A percentile compares a stretch with the other conserved stretches of the same genome.
phyloP scores from a whole-genome alignment of 192 early-diverging fungal species.

The Lobosporangium transversale region DNA sequence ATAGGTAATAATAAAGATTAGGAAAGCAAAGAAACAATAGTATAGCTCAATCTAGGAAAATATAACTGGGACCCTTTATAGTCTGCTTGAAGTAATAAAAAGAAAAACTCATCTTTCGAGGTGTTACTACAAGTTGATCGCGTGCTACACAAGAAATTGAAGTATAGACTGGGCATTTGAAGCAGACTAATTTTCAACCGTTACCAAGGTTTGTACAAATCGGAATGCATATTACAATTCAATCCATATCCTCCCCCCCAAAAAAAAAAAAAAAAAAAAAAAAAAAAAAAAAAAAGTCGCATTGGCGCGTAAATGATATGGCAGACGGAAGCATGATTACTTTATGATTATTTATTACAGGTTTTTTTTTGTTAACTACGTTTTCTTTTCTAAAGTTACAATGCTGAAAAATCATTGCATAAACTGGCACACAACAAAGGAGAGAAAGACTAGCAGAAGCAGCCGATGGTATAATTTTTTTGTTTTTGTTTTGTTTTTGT shows the following conservation, averaged over 20 bases:
- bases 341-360: neutral
- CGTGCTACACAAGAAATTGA: neutral
- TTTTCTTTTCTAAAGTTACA: neutral
- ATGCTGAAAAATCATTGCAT: neutral
- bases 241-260: neutral
- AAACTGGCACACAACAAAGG: too few relatives aligned
- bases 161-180: neutral
- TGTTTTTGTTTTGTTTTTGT: neutral
- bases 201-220: neutral
- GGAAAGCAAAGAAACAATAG: too few relatives aligned
- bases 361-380: neutral
- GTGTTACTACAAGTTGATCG: too few relatives aligned
- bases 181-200: constrained; percentile 5
- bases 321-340: too few relatives aligned
- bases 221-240: constrained; percentile 1
- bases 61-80: neutral
- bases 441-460: too few relatives aligned
- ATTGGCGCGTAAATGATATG: neutral
- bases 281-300: neutral
- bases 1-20: too few relatives aligned
- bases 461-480: too few relatives aligned
- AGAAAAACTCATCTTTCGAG: too few relatives aligned
- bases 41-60: too few relatives aligned
- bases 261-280: neutral
- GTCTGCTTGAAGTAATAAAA: too few relatives aligned